phyloP scores from a whole-genome alignment of 1,284 basidiomycete species.

The Microbotryum silenes-acaulis region DNA sequence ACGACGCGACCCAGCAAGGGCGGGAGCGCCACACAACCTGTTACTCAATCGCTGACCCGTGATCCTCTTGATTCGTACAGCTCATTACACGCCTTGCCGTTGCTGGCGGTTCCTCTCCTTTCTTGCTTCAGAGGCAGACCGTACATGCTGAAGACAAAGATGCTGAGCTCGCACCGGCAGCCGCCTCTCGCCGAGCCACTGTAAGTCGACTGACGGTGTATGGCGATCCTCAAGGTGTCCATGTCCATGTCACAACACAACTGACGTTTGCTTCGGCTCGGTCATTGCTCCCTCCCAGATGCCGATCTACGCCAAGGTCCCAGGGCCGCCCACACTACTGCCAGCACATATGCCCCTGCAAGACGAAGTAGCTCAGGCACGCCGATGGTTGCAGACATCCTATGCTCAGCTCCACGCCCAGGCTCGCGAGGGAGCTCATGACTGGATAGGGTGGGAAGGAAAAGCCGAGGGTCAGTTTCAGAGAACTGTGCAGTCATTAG shows the following conservation, averaged over 20 bases:
- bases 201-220: too few relatives aligned
- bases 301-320: constrained; percentile 56
- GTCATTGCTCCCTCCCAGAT: constrained; percentile 47
- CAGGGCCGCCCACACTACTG: constrained; percentile 53
- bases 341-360: constrained; percentile 64
- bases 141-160: background rate
- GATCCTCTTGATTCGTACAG: too few relatives aligned
- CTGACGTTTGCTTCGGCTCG: constrained; percentile 2
- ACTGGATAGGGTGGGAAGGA: constrained; percentile 74
- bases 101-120: too few relatives aligned
- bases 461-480: constrained; percentile 65
- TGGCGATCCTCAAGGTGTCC: background rate
- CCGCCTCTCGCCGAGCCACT: background rate
- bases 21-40: too few relatives aligned
- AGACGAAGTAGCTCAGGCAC: constrained; percentile 60
- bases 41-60: too few relatives aligned
- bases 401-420: constrained; percentile 54
- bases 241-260: background rate
- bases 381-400: constrained; percentile 52
- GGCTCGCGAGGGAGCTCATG: constrained; percentile 61
- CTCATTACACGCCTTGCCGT: too few relatives aligned
- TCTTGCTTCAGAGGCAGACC: too few relatives aligned
- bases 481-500: background rate
- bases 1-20: too few relatives aligned
- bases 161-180: background rate